Percentiles rank a stretch among this genome's conserved stretches.
These are phyloP conservation scores for Corylus americana DNA, from an alignment of 306 rosid species.

Conservation along the genomic window DNA sequence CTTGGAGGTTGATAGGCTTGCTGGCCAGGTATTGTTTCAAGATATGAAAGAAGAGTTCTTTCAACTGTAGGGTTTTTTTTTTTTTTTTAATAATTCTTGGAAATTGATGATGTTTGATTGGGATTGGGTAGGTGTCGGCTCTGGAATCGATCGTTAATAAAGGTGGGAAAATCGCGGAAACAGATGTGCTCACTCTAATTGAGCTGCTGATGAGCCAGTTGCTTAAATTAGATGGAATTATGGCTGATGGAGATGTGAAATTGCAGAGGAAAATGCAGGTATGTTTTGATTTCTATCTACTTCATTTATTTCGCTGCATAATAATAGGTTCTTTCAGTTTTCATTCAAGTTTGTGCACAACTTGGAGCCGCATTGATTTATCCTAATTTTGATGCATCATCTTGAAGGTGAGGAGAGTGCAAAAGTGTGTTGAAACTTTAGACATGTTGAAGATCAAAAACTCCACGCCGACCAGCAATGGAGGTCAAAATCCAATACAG, in stretches of 20 bases:
- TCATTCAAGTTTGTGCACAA: neutral
- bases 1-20: constrained; percentile 86
- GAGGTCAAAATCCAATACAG: constrained; percentile 29
- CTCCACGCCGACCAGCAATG: constrained; percentile 47
- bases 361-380: neutral
- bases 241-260: constrained; percentile 89
- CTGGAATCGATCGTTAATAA: constrained; percentile 69
- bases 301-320: neutral
- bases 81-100: neutral
- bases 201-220: constrained; percentile 91
- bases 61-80: neutral
- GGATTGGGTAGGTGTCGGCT: constrained; percentile 71
- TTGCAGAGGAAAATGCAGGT: constrained; percentile 99
- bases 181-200: constrained; percentile 63
- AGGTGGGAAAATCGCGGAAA: constrained; percentile 82
- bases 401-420: constrained; percentile 89
- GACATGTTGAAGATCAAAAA: constrained; percentile 79
- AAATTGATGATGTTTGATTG: constrained; percentile 27
- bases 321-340: neutral
- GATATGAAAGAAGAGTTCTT: neutral
- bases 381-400: constrained; percentile 9
- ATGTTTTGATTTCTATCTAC: neutral
- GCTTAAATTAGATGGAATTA: constrained; percentile 78
- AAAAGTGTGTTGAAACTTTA: constrained; percentile 86
- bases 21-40: constrained; percentile 59